phyloP scores from a whole-genome alignment of 2,329 filamentous ascomycete genomes.

The Apiospora arundinis region DNA sequence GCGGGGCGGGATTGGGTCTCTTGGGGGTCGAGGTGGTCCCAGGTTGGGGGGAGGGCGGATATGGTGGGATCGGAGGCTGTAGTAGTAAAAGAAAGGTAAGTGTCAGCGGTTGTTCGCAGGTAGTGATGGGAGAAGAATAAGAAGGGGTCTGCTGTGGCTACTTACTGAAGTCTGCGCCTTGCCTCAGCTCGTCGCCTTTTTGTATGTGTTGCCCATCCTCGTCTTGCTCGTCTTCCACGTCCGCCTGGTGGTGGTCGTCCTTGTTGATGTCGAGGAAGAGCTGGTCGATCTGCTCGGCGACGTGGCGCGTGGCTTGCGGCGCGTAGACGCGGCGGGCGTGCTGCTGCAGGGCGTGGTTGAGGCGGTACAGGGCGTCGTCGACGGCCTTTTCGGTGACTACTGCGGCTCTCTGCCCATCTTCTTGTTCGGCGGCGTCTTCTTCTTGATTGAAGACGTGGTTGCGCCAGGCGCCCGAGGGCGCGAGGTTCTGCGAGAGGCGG shows the following conservation, averaged over 20 bases:
- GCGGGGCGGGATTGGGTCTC: constrained; percentile 48
- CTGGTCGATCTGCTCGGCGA: constrained; percentile 74
- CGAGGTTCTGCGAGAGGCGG: constrained; percentile 64
- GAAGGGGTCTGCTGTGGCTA: background rate
- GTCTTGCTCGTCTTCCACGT: constrained; percentile 32
- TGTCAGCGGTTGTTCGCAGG: too few relatives aligned
- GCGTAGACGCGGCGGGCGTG: constrained; percentile 72
- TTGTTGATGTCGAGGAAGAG: constrained; percentile 62
- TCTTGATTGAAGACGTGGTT: too few relatives aligned
- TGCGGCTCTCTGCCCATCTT: constrained; percentile 27
- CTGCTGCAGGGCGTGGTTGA: constrained; percentile 68
- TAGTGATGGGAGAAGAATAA: too few relatives aligned
- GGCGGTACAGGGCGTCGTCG: constrained; percentile 61
- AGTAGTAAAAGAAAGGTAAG: background rate
- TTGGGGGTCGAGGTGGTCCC: constrained; percentile 46
- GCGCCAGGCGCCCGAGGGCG: constrained; percentile 61
- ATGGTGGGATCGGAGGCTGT: constrained; percentile 52
- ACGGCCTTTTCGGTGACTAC: constrained; percentile 54
- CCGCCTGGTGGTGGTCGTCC: constrained; percentile 47
- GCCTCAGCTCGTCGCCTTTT: constrained; percentile 33
- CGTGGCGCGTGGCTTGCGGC: constrained; percentile 71
- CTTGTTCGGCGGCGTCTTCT: constrained; percentile 35
- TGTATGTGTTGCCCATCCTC: constrained; percentile 45
- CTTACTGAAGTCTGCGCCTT: constrained; percentile 2
- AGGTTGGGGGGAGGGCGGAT: constrained; percentile 52